Base-by-base conservation (phyloP, 495 filamentous ascomycete genomes). In the Neurospora discreta region DNA sequence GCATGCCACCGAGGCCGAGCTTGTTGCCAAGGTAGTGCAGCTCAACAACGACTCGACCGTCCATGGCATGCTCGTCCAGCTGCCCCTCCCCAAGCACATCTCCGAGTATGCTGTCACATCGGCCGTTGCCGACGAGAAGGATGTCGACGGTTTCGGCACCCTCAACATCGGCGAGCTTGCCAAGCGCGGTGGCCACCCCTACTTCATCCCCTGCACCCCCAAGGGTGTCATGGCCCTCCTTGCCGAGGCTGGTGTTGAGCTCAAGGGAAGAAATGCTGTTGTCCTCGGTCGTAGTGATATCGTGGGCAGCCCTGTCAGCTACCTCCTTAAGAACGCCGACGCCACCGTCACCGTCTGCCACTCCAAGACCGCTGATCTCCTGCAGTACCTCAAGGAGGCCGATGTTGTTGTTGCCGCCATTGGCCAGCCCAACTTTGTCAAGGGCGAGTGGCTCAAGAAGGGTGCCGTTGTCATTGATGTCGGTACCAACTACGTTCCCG, bases 261-360 rank as follows among this genome's bases (percentile, higher is more conserved):
- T 95, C 15, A 86, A 83, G 3, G 96, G 95, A 43, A 98, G 98
- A 87, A 90, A 94, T 76, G 96, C 95, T 15, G 95, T 98, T 0
- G 96, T 99, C 10, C 84, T 99, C 40, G 95, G 95, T 40, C 90
- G 95, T 23, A 97, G 94, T 79, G 95, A 99, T 76, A 98, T 98
- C 74, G 95, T 99, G 23, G 95, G 95, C 74, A 97, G 93, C 79
- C 95, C 95, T 11, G 94, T 97, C 77, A 97, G 95, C 82, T 95
- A 96, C 77, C 85, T 99, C 72, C 86, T 99, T 68, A 96, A 92
- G 81, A 95, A 97, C 77, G 94, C 95, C 40, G 91, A 99, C 81
- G 95, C 95, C 46, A 98, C 95, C 43, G 96, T 99, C 73, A 98
- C 95, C 5, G 87, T 97, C 44, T 98, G 96, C 81, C 95, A 99